Base-by-base conservation (phyloP, 192 early-diverging fungal genomes). In the Fimicolochytrium jonesii region DNA sequence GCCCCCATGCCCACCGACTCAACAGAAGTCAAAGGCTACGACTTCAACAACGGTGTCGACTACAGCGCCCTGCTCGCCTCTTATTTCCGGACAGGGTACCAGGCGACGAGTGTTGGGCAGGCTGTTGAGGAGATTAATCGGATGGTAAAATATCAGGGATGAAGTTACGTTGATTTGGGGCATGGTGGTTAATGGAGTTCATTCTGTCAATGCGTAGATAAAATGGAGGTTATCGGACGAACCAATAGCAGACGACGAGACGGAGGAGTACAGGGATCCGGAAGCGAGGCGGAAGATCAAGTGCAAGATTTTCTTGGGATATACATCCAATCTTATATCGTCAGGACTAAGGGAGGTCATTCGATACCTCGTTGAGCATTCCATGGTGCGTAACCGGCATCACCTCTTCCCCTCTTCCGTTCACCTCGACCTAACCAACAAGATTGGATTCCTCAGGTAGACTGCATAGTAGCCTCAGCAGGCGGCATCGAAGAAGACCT, bases 401-500 rank as follows among this genome's bases (percentile, higher is more conserved):
- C n/a, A n/a, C n/a, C n/a, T n/a, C n/a, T n/a, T n/a, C n/a, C n/a
- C n/a, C n/a, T n/a, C n/a, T n/a, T n/a, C n/a, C n/a, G n/a, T n/a
- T 1, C 1, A 0, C 41, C 1, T 42, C 20, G 41, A 18, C 30
- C 34, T 34, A 13, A 35, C 5, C 53, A 36, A 36, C 2, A 15
- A 15, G n/a, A 3, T 29, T 3, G 18, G 22, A 59, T 66, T 25
- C 44, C 9, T 11, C 26, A 75, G 69, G 77, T 98, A 5, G 88
- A 93, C 69, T 88, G 89, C 31, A 51, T 99, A 37, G 96, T 97
- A 2, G 79, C 96, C 4, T 89, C 92, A 9, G 96, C 94, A 13
- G 96, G 96, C 52, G 96, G 96, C 30, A 69, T 99, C 35, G 96
- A 99, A 59, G 96, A 99, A 64, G 96, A 99, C 71, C 88, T 99